Conservation (phyloP, 2,329 filamentous ascomycete species). For the Aspergillus ibericus region DNA sequence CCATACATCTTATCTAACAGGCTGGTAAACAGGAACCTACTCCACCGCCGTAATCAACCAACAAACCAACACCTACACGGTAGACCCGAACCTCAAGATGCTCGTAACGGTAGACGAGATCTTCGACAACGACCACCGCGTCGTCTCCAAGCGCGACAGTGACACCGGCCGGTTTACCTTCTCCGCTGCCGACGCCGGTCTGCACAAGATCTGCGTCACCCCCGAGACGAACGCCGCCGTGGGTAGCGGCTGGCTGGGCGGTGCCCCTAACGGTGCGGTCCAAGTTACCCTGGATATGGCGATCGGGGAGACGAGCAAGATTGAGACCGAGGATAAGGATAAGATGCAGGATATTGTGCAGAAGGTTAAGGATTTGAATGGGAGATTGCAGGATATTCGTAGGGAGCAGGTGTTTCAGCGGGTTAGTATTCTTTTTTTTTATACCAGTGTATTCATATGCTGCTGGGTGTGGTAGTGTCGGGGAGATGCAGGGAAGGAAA, state of each 20-base stretch:
- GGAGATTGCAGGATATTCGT: conserved; percentile 80
- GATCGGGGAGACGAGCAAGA: conserved; percentile 90
- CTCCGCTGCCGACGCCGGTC: conserved; percentile 88
- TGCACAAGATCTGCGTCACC: conserved; percentile 94
- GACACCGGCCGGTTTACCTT: conserved; percentile 87
- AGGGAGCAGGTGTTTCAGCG: conserved; percentile 96
- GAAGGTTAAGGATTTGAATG: conserved; percentile 86
- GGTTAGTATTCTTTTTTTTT: conserved; percentile 51
- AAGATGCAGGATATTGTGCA: conserved; percentile 88
- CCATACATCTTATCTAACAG: too few species aligned
- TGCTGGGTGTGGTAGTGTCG: too few species aligned
- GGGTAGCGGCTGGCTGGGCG: conserved; percentile 70
- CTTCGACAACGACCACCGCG: conserved; percentile 97
- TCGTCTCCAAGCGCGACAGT: conserved; percentile 80
- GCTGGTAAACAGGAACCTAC: conserved; percentile 68
- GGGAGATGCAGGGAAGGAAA: background rate
- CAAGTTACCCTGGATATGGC: conserved; percentile 84
- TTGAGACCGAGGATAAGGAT: conserved; percentile 89
- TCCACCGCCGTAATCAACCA: conserved; percentile 81
- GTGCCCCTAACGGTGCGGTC: conserved; percentile 70
- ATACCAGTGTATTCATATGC: too few species aligned
- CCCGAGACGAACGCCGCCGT: conserved; percentile 71
- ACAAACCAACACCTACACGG: conserved; percentile 64
- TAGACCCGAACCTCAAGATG: conserved; percentile 75
- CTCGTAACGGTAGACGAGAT: conserved; percentile 93